These are phyloP conservation scores for Piromyces finnis DNA, from an alignment of 192 early-diverging fungal genomes.

Conservation along the genomic window DNA sequence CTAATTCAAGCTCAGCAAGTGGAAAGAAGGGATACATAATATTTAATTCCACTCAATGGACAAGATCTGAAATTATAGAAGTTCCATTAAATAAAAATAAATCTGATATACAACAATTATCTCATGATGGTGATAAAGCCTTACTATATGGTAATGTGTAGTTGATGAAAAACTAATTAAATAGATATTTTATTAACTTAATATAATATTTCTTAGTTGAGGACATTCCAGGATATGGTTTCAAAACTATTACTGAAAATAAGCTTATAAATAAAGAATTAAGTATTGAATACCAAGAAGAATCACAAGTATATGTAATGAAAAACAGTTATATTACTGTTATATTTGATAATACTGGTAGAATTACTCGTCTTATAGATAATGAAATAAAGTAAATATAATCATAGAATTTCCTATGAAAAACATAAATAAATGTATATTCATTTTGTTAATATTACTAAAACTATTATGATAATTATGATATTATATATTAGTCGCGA, in stretches of 20 bases:
- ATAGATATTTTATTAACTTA: too few species aligned
- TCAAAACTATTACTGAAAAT: not conserved
- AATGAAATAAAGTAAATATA: slow-evolving; percentile 19
- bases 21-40: slow-evolving; percentile 14
- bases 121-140: not conserved
- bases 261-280: not conserved
- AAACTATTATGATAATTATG: too few species aligned
- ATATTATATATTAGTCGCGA: too few species aligned
- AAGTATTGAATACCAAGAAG: not conserved
- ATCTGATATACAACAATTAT: not conserved
- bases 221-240: slow-evolving; percentile 8
- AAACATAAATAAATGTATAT: too few species aligned
- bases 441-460: too few species aligned
- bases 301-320: slow-evolving; percentile 27
- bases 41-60: slow-evolving; percentile 52
- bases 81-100: slow-evolving; percentile 17
- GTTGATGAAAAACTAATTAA: too few species aligned
- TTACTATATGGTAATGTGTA: not conserved
- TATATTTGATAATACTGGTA: slow-evolving; percentile 53
- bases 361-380: slow-evolving; percentile 50
- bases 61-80: slow-evolving; percentile 48
- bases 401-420: too few species aligned
- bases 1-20: not conserved
- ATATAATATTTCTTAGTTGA: too few species aligned
- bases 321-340: slow-evolving; percentile 59